Base-by-base conservation (phyloP, 2,329 filamentous ascomycete species). In the Septoria petroselini region DNA sequence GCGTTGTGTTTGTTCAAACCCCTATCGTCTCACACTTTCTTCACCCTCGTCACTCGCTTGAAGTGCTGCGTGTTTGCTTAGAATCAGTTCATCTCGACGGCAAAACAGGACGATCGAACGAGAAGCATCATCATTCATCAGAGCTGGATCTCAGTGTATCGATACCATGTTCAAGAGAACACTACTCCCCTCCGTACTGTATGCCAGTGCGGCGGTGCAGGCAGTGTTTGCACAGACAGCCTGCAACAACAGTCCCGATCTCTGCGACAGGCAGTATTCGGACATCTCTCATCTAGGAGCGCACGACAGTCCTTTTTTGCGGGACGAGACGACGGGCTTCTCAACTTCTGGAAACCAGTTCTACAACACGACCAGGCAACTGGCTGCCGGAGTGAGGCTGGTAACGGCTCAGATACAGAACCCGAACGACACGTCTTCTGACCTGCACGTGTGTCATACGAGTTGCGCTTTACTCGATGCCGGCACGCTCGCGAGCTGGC, bases 361-460 rank as follows among this genome's bases (percentile, higher is more conserved):
- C 54, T 72, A 81, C 42, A 73, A 76, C 4, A 76, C 83, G 18
- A 75, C 75, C 18, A 68, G 71, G 1, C 83, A 86, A 62, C 72
- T 87, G 7, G 68, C 79, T 43, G 70, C 79, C 25, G 84, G 84
- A 12, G 76, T 86, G 33, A 78, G 84, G 17, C 82, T 82, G 57
- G 68, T 87, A 9, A 79, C 84, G 60, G 80, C 76, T 19, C 83
- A 86, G 65, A 82, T 82, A 2, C 83, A 84, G 60, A 68, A 49
- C 18, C 48, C 47, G n/a, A 48, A 75, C 30, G 67, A 74, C 44
- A 67, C 73, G 47, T 30, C 42, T 15, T 35, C 44, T n/a, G 52
- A 30, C 7, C 73, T 85, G 37, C 70, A 82, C 57, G 71, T 84
- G 64, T 86, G 84, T 65, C 84, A 88, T 62, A 85, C 82, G 1